A percentile compares a stretch with the other conserved stretches of the same genome.
Conservation (phyloP, 2,329 filamentous ascomycete genomes). For the Aspergillus ibericus region DNA sequence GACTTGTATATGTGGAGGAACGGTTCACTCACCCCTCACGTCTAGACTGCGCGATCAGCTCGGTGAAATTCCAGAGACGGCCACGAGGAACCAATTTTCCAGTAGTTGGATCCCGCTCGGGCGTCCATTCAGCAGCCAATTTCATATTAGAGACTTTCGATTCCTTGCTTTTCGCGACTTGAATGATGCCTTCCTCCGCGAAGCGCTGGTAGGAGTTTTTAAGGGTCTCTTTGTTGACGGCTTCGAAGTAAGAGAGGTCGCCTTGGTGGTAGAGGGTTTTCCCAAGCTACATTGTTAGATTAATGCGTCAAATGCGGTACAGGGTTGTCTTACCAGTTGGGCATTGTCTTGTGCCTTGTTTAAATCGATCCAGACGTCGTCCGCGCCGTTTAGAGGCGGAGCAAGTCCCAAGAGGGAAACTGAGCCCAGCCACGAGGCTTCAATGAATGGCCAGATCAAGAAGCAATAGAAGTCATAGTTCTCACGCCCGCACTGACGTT, state of each 20-base stretch:
- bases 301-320: too few species aligned
- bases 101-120: conserved; percentile 62
- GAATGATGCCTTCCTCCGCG: conserved; percentile 84
- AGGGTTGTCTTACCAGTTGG: conserved; percentile 62
- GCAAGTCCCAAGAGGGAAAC: conserved; percentile 84
- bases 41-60: conserved; percentile 77
- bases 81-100: conserved; percentile 68
- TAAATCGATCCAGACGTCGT: conserved; percentile 75
- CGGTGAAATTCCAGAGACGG: conserved; percentile 86
- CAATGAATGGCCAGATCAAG: conserved; percentile 96
- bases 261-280: conserved; percentile 98
- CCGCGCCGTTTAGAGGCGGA: conserved; percentile 61
- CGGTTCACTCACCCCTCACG: conserved; percentile 65
- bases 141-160: conserved; percentile 51
- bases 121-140: conserved; percentile 73
- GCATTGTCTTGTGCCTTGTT: conserved; percentile 77
- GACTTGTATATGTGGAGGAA: background rate
- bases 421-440: conserved; percentile 87
- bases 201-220: conserved; percentile 90
- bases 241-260: conserved; percentile 94
- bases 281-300: conserved; percentile 62
- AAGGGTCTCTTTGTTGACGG: conserved; percentile 95
- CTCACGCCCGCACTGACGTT: conserved; percentile 77
- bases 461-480: conserved; percentile 99
- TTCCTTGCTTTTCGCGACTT: conserved; percentile 68